Percentiles rank a stretch among this genome's conserved stretches.
These are phyloP conservation scores for Clavispora asparagi DNA, from an alignment of 805 yeast genomes.

Conservation along the genomic window DNA sequence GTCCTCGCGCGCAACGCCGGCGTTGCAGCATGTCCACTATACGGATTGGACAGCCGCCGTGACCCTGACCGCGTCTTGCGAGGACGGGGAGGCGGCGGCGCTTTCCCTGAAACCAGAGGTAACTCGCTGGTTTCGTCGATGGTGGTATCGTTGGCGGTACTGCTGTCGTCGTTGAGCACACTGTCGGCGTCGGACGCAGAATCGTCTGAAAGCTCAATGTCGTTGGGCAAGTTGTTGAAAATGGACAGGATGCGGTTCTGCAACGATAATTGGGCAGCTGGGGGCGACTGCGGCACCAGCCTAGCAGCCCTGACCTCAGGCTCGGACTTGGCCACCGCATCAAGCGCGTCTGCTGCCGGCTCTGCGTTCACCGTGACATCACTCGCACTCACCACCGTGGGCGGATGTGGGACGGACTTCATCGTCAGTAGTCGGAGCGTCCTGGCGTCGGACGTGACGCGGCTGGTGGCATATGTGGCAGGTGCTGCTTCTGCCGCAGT, in stretches of 20 bases:
- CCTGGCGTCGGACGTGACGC: constrained; percentile 34
- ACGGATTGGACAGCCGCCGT: not conserved
- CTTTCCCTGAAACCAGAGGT: not conserved
- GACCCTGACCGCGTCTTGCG: not conserved
- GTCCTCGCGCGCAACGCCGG: not conserved
- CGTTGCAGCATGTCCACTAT: not conserved
- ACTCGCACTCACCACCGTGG: constrained; percentile 18
- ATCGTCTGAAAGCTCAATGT: constrained; percentile 42
- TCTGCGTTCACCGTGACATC: constrained; percentile 30
- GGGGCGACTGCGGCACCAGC: not conserved
- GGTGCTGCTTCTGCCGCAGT: not conserved
- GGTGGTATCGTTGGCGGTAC: not conserved
- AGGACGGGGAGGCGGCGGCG: not conserved
- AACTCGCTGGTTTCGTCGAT: not conserved
- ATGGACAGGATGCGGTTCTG: constrained; percentile 33
- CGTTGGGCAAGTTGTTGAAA: constrained; percentile 43
- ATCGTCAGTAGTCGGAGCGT: constrained; percentile 27
- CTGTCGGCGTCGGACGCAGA: constrained; percentile 40
- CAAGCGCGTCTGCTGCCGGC: constrained; percentile 8
- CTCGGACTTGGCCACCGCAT: not conserved
- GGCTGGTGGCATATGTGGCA: constrained; percentile 4
- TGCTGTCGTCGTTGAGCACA: constrained; percentile 13
- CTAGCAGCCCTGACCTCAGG: not conserved
- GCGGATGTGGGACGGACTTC: constrained; percentile 14
- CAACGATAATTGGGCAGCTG: constrained; percentile 9